A percentile compares a stretch with the other conserved stretches of the same genome.
These are phyloP conservation scores for Pichia nakasei DNA, from an alignment of 805 yeast genomes.

Conservation along the genomic window DNA sequence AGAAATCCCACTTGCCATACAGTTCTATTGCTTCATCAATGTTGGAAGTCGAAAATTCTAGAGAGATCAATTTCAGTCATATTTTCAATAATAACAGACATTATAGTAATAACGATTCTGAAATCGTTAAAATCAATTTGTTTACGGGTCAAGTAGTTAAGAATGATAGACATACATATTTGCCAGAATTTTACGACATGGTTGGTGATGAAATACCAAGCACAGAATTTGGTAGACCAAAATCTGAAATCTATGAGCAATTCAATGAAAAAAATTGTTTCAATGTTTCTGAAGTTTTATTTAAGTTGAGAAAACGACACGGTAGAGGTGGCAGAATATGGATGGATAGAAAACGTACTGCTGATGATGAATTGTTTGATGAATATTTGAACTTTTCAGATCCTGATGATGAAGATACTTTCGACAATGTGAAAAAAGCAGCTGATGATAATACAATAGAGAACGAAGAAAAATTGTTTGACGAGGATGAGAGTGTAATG, in stretches of 20 bases:
- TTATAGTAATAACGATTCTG: constrained; percentile 21
- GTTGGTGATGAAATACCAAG: constrained; percentile 18
- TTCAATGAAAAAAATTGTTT: constrained; percentile 15
- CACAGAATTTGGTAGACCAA: constrained; percentile 16
- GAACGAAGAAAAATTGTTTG: constrained; percentile 1
- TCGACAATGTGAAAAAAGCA: too few species aligned
- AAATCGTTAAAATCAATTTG: constrained; percentile 34
- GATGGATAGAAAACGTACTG: constrained; percentile 59
- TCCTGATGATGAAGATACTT: constrained; percentile 14
- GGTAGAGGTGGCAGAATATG: constrained; percentile 66
- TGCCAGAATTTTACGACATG: constrained; percentile 39
- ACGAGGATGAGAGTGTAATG: constrained; percentile 37
- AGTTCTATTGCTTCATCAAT: constrained; percentile 67
- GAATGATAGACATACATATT: constrained; percentile 25
- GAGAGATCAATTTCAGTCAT: constrained; percentile 39
- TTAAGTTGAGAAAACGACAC: constrained; percentile 61
- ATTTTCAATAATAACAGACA: constrained; percentile 39
- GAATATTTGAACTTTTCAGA: constrained; percentile 35
- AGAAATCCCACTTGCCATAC: constrained; percentile 62
- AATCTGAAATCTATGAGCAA: constrained; percentile 11
- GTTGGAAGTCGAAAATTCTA: constrained; percentile 56
- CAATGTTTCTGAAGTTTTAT: constrained; percentile 39
- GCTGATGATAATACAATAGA: background rate
- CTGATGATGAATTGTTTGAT: constrained; percentile 19
- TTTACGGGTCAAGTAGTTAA: constrained; percentile 41